Evolutionary conservation across 331 rosid genomes (phyloP), one percentile per base, ranked within the genome.

Genomic region (Saraca asoca): DNA sequence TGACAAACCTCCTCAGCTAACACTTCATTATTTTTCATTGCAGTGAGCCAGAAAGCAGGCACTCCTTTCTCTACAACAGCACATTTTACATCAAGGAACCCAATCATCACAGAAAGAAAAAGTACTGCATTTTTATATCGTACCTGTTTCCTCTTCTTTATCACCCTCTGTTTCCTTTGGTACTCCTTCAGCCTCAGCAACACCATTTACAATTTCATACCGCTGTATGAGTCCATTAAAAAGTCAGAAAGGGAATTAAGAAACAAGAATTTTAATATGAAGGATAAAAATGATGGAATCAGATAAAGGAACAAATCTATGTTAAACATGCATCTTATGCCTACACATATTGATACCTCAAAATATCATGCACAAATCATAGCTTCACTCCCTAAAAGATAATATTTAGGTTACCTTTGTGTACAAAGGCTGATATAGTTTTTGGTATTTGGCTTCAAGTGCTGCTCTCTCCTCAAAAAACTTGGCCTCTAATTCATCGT

Each of bases 381-480:
- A 39, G 11, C 41, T 37, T 37, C 5, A 37, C 41, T 37, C 8
- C 8, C 7, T 2, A 37, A 37, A 39, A 39, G 11, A 39, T 8
- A 39, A 59, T 44, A 5, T 13, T 41, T 0, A 13, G 0, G 15
- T 50, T 64, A 85, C 90, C 90, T 79, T 80, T 51, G 62, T 10
- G 63, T 85, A 85, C 7, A 81, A 41, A 8, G 92, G 97, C 9
- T 82, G 87, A 73, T 85, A 87, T 71, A 90, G 41, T 17, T 76
- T 80, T 79, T 90, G 97, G 56, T 87, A 90, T 78, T 83, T 90
- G 48, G 92, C 97, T 67, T 90, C 95, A 12, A 90, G 89, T 5
- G 92, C 93, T 9, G 89, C 88, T 75, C 92, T 85, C 73, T 90
- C 97, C 70, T 90, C 95, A 0, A 90, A 82, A 80, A 87, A 90